phyloP scores from a whole-genome alignment of 2,329 filamentous ascomycete genomes.

The Penicillium sp. region DNA sequence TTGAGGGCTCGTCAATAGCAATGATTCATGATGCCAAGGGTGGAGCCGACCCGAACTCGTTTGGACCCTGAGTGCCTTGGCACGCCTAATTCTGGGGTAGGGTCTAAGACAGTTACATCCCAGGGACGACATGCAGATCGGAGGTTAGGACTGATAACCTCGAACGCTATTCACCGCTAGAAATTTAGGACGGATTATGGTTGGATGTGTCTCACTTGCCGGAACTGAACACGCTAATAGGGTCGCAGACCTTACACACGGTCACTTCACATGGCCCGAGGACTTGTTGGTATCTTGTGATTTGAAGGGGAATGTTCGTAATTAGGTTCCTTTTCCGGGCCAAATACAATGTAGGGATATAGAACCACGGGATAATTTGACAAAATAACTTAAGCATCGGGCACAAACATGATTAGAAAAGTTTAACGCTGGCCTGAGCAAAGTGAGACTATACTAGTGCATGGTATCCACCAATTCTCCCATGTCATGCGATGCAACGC shows the following conservation, averaged over 20 bases:
- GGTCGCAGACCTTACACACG: background rate
- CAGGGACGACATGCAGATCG: background rate
- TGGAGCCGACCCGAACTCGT: background rate
- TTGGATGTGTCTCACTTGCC: conserved; percentile 22
- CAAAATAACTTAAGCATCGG: background rate
- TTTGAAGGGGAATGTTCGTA: background rate
- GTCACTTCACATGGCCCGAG: background rate
- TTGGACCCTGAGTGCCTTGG: background rate
- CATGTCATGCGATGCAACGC: conserved; percentile 3
- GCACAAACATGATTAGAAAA: background rate
- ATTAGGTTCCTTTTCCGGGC: background rate
- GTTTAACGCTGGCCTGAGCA: background rate
- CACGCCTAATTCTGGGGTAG: conserved; percentile 9
- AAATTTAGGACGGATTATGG: conserved; percentile 4
- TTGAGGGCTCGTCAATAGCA: background rate
- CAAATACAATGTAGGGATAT: background rate
- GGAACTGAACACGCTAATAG: background rate
- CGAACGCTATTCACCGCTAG: conserved; percentile 1
- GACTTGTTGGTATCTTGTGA: background rate
- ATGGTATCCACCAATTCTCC: no score
- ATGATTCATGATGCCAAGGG: conserved; percentile 10
- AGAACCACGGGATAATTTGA: background rate
- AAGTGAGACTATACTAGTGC: background rate
- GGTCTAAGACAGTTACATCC: conserved; percentile 26
- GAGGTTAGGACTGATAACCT: background rate